Evolutionary conservation across 2,329 filamentous ascomycete species (phyloP), one percentile per base, ranked within the genome.

Genomic region (Ploettnerulaceae sp.): DNA sequence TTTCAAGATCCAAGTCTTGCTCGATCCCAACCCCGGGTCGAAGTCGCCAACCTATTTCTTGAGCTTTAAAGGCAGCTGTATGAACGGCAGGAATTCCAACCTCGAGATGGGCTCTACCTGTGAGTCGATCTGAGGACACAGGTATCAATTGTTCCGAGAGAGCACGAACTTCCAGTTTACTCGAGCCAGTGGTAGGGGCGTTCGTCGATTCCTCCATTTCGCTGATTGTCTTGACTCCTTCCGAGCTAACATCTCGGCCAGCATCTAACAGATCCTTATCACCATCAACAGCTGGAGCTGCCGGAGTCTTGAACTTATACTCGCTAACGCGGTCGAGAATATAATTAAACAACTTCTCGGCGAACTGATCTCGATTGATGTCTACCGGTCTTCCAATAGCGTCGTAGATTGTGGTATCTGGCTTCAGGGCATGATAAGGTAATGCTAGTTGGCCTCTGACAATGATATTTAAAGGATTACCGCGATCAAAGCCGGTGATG

Each of bases 281-380:
- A 11, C 91, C 93, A 62, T 90, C 82, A 12, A 94, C 81, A 17
- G 85, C 82, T 54, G 85, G 81, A 6, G 79, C 75, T 6, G 81
- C 74, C 25, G 80, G 74, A 18, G 80, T 70, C 64, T 90, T 91
- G 63, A 88, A 86, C 59, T 95, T 90, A 70, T 89, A 97, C 55
- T 86, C 81, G 63, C 90, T 93, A 33, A 93, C 89, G 43, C 93
- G 82, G 62, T 97, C 91, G 17, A 97, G 75, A 35, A 95, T 87
- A 64, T 97, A 89, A 57, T 97, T 96, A 71, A 94, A 97, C 2
- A 98, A 76, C 55, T 86, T 89, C 64, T 97, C 91, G 24, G 93
- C 88, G 60, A 90, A 77, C 45, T 82, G 77, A 65, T 98, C 93
- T 55, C 86, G 81, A 20, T 78, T 71, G 43, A 83, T 77, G 57